These are phyloP conservation scores for Phytopythium litorale DNA, from an alignment of 352 stramenopile species.

Conservation along the genomic window DNA sequence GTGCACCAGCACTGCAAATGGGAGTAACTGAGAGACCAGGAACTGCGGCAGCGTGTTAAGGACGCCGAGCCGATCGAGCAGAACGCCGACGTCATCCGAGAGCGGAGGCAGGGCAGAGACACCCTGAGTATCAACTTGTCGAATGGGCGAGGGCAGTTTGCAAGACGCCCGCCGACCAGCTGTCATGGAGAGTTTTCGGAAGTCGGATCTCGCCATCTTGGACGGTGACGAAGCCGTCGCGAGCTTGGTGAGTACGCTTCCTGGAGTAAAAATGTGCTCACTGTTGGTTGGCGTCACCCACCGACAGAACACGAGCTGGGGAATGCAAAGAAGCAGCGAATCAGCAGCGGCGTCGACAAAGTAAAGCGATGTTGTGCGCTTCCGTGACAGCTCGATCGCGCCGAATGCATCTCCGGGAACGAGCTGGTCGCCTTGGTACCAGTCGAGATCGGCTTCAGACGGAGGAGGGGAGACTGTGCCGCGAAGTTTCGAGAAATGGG, in stretches of 20 bases:
- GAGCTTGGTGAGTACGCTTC: constrained; percentile 32
- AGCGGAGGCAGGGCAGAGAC: background rate
- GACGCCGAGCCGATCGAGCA: constrained; percentile 42
- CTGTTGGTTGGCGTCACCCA: constrained; percentile 33
- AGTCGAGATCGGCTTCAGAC: background rate
- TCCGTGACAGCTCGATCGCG: constrained; percentile 21
- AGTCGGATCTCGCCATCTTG: background rate
- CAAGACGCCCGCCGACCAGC: background rate
- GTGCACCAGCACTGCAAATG: constrained; percentile 21
- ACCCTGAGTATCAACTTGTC: background rate
- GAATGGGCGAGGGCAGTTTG: background rate
- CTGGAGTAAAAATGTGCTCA: constrained; percentile 34
- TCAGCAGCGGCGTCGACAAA: constrained; percentile 24
- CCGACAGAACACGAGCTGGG: constrained; percentile 29
- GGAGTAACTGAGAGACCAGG: constrained; percentile 35
- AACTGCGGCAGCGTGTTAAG: constrained; percentile 33
- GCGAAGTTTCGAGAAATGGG: background rate
- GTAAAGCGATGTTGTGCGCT: background rate
- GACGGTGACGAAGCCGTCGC: constrained; percentile 10
- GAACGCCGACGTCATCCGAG: constrained; percentile 22
- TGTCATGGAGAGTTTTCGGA: background rate
- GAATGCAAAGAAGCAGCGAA: constrained; percentile 37
- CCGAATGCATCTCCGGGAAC: constrained; percentile 37
- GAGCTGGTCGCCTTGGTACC: constrained; percentile 9
- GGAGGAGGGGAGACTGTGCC: background rate